Conservation (phyloP, 345 rosid species). For the Salix dunnii region DNA sequence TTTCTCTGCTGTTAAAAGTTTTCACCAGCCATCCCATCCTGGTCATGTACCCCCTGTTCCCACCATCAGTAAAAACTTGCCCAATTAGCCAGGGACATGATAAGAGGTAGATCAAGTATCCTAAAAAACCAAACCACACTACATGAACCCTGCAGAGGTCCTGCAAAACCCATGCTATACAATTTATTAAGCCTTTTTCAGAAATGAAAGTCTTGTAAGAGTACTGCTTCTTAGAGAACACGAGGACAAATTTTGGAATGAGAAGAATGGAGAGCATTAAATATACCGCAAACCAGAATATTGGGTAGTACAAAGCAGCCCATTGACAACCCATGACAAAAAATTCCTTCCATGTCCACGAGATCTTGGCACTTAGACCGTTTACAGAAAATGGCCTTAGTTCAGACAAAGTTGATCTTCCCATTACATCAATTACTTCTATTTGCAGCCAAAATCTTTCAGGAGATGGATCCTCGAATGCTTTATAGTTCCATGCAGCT, state of each 20-base stretch:
- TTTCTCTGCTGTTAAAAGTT: conserved; percentile 25
- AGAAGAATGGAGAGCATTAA: conserved; percentile 45
- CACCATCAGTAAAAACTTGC: conserved; percentile 55
- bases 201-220: conserved; percentile 46
- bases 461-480: conserved; percentile 85
- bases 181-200: conserved; percentile 43
- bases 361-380: conserved; percentile 52
- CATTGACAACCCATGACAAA: conserved; percentile 84
- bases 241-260: conserved; percentile 52
- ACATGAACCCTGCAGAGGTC: conserved; percentile 63
- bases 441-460: conserved; percentile 87
- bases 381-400: conserved; percentile 75
- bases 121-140: conserved; percentile 63
- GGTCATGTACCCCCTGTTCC: conserved; percentile 67
- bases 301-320: conserved; percentile 64
- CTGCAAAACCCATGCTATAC: conserved; percentile 57
- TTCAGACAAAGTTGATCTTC: conserved; percentile 55
- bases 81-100: conserved; percentile 77
- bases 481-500: conserved; percentile 84
- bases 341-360: conserved; percentile 96
- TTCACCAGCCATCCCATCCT: conserved; percentile 77
- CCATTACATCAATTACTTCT: conserved; percentile 56
- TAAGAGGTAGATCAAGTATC: conserved; percentile 59
- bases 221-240: conserved; percentile 50
- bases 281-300: conserved; percentile 54